Conservation (phyloP, 192 early-diverging fungal species). For the Backusella australiensis region DNA sequence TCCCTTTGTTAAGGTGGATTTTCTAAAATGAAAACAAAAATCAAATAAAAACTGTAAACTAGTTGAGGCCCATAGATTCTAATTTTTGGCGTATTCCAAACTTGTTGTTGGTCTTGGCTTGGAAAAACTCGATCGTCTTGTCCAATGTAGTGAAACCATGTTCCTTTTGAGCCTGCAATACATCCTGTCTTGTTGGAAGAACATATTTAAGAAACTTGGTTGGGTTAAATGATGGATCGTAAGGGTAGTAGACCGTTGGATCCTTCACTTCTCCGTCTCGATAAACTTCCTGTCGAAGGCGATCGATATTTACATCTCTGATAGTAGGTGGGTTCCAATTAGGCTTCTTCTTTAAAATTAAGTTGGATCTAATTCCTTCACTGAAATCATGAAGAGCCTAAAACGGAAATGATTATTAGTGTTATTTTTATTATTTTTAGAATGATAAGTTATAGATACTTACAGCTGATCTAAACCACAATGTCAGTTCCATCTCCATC, state of each 20-base stretch:
- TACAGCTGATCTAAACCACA: slow-evolving; percentile 69
- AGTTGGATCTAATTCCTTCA: slow-evolving; percentile 79
- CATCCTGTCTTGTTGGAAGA: slow-evolving; percentile 63
- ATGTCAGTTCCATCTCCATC: slow-evolving; percentile 79
- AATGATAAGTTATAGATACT: not conserved
- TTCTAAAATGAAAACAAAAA: no score
- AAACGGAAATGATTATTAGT: not conserved
- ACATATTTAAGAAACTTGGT: slow-evolving; percentile 56
- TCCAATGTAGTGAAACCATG: slow-evolving; percentile 17
- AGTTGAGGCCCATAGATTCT: slow-evolving; percentile 34
- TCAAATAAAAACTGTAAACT: no score
- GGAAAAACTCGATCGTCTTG: slow-evolving; percentile 59
- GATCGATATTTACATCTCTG: slow-evolving; percentile 40
- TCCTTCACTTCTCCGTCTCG: slow-evolving; percentile 19
- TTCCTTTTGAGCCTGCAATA: slow-evolving; percentile 37
- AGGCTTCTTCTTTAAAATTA: slow-evolving; percentile 68
- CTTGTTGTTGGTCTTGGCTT: slow-evolving; percentile 52
- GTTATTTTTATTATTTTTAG: not conserved
- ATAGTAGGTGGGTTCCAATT: slow-evolving; percentile 73
- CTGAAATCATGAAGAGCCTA: slow-evolving; percentile 73
- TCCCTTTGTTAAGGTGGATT: not conserved
- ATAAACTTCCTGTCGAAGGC: slow-evolving; percentile 45
- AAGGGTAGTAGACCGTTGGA: slow-evolving; percentile 34
- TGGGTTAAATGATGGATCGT: slow-evolving; percentile 32
- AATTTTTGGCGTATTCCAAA: slow-evolving; percentile 70